Percentiles rank a stretch among this genome's conserved stretches.
Conservation (phyloP, 2,329 filamentous ascomycete genomes). For the Endothia cerciana region DNA sequence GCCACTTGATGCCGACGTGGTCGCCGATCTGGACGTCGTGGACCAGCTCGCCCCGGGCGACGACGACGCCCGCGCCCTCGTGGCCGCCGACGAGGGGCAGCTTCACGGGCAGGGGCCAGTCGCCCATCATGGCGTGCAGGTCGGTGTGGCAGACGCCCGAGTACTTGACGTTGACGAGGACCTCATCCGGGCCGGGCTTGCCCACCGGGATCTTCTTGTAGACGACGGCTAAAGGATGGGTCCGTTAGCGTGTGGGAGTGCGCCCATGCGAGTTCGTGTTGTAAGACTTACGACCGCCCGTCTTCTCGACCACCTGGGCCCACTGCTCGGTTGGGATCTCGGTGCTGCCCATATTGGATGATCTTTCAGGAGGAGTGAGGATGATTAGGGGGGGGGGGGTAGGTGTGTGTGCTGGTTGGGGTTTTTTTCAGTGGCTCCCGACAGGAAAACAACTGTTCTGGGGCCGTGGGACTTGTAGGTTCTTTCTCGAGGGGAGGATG, state of each 20-base stretch:
- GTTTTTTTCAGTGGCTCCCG: background rate
- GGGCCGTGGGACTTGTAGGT: conserved; percentile 8
- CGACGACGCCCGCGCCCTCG: conserved; percentile 82
- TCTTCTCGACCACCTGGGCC: conserved; percentile 88
- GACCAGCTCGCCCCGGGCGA: conserved; percentile 80
- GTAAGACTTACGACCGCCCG: conserved; percentile 66
- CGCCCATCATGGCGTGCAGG: conserved; percentile 76
- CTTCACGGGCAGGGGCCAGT: conserved; percentile 85
- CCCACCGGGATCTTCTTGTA: conserved; percentile 84
- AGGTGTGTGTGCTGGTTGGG: background rate
- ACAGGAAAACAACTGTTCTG: background rate
- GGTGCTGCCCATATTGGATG: conserved; percentile 44
- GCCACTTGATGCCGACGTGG: conserved; percentile 72
- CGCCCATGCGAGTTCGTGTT: background rate
- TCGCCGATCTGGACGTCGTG: conserved; percentile 59
- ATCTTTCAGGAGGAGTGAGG: conserved; percentile 8
- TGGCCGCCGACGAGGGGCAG: conserved; percentile 83
- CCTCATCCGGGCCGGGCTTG: conserved; percentile 83
- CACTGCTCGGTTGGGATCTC: conserved; percentile 81
- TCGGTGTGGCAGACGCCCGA: conserved; percentile 78
- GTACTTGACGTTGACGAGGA: conserved; percentile 90
- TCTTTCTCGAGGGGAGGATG: background rate
- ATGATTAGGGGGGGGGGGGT: conserved; percentile 2
- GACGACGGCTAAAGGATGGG: conserved; percentile 55
- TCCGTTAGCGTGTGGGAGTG: conserved; percentile 14